These are phyloP conservation scores for Porodaedalea pini DNA, from an alignment of 1,284 basidiomycete species.

Conservation along the genomic window DNA sequence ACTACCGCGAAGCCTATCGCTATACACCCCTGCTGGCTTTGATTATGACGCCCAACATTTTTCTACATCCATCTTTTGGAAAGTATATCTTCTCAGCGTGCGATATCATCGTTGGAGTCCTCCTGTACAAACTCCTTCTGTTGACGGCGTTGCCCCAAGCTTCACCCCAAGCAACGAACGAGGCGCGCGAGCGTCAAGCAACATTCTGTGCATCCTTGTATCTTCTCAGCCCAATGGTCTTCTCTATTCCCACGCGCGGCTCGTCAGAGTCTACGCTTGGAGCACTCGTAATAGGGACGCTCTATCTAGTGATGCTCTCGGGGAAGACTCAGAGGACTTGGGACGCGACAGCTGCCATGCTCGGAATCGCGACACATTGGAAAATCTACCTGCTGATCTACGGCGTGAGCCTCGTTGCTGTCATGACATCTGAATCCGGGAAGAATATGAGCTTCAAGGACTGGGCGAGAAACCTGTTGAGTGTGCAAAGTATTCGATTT, in stretches of 20 bases:
- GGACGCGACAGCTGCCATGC: constrained; percentile 60
- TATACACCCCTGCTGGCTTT: constrained; percentile 94
- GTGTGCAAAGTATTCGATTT: constrained; percentile 63
- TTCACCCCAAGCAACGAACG: constrained; percentile 1
- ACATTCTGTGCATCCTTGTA: constrained; percentile 60
- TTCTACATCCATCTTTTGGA: constrained; percentile 80
- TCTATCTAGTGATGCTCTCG: constrained; percentile 55
- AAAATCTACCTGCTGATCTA: constrained; percentile 97
- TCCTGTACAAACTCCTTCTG: constrained; percentile 73
- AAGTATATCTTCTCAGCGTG: constrained; percentile 87
- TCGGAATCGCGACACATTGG: constrained; percentile 86
- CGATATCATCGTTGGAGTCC: constrained; percentile 77
- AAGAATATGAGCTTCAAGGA: constrained; percentile 21
- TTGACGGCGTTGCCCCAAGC: constrained; percentile 37
- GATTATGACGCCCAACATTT: constrained; percentile 75
- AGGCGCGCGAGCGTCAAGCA: constrained; percentile 33
- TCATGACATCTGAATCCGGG: constrained; percentile 43
- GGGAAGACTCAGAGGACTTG: constrained; percentile 35
- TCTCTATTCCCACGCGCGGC: constrained; percentile 94
- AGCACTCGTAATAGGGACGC: constrained; percentile 71
- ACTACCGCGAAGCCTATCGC: constrained; percentile 87
- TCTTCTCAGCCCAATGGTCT: constrained; percentile 90
- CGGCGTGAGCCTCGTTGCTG: constrained; percentile 70
- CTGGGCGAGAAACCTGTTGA: constrained; percentile 43
- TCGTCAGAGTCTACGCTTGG: constrained; percentile 90